Evolutionary conservation across 1,139 yeast genomes (phyloP), one percentile per base, ranked within the genome.

Genomic region (Pneumocystis canis): DNA sequence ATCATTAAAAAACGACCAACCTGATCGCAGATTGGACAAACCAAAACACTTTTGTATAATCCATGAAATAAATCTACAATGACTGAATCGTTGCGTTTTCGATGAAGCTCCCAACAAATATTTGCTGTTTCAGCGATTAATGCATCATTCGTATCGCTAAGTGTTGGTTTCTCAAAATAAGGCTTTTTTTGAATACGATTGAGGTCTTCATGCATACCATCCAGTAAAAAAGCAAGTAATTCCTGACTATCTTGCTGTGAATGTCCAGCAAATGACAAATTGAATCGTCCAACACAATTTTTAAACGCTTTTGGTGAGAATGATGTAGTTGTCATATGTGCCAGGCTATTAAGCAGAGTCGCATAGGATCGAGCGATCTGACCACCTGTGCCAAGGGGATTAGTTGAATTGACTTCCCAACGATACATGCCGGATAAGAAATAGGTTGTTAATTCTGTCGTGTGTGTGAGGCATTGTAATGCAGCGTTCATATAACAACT

Each of bases 401-500:
- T 92, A 32, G 79, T 78, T 3, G 75, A 69, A 70, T 92, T 92
- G 60, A 92, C 75, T 70, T 92, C 97, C 5, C 75, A 74, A 67
- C 79, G 78, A 71, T 78, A 87, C n/a, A 81, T 77, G 62, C 82
- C 80, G 70, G 81, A 57, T 11, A 57, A 37, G 70, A 92, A 92
- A 72, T 89, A 92, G 60, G 83, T 79, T 20, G 85, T 82, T 57
- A 92, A 75, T 72, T 89, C 97, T 0, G 96, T 96, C 11, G 90
- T 80, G 71, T 92, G 98, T 0, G 84, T 80, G 61, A 92, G 75
- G 71, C 97, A 92, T 72, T 92, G 98, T 63, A 92, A 76, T 0
- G 97, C 97, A 20, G 96, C 88, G 73, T 92, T 92, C 97, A 92
- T 92, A 72, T 89, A 92, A 72, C 98, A 92, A 0, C 96, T 87